Base-by-base conservation (phyloP, 2,329 filamentous ascomycete genomes). In the Sporothrix curviconia region DNA sequence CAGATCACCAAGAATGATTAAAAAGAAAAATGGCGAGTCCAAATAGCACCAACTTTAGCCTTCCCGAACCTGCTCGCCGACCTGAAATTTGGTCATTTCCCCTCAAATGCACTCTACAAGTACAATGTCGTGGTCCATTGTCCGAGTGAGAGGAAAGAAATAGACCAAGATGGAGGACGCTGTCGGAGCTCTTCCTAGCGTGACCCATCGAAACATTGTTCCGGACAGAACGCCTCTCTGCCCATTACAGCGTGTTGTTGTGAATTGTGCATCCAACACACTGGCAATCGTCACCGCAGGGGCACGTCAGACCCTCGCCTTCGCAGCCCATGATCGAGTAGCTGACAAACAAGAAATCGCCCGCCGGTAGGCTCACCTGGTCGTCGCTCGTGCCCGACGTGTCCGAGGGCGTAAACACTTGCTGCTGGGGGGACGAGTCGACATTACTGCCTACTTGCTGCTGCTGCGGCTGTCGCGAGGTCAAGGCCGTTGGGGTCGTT, bases 181-280 rank as follows among this genome's bases (percentile, higher is more conserved):
- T n/a, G 14, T 25, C 37, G 47, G 47, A 50, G 47, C 47, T 50
- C 47, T 50, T 50, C 47, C 47, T 7, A 36, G 32, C 47, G 19
- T 37, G 14, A n/a, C 14, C 28, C 17, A 34, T 25, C 32, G 12
- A 37, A 17, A 53, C n/a, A n/a, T n/a, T n/a, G n/a, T n/a, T n/a
- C n/a, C 17, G 5, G 7, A 36, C n/a, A 14, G 7, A 8, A 49
- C 30, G 11, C n/a, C n/a, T n/a, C 17, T 22, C 28, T 2, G 19
- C 2, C 2, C 19, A 12, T 14, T 37, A 50, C 42, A 37, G 14
- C 11, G 53, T 37, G 17, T 58, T 55, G 63, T 88, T 88, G 86
- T 12, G 85, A 83, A 66, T 88, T 5, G 83, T 77, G 66, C 86
- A 89, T 11, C 84, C 85, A 36, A 88, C 73, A 65, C 86, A 89